phyloP scores from a whole-genome alignment of 2,329 filamentous ascomycete genomes.

The Lachnum nothofagi region DNA sequence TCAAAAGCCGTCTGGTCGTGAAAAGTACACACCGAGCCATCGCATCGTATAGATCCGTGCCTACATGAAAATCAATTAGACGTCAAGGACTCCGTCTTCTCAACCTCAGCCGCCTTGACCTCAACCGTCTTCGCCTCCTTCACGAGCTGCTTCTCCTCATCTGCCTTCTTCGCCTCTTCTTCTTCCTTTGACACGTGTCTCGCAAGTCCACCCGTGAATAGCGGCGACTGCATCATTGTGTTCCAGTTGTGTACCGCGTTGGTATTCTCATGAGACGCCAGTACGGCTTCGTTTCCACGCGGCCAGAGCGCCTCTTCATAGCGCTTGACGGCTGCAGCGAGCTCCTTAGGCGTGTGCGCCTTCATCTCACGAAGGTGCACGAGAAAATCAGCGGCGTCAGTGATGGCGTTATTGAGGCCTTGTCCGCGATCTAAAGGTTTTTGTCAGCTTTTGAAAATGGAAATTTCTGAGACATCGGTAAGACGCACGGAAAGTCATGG shows the following conservation, averaged over 20 bases:
- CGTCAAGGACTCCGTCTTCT: no score
- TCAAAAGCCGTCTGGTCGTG: no score
- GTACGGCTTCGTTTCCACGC: constrained; percentile 41
- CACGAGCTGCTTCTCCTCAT: background rate
- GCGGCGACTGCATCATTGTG: constrained; percentile 30
- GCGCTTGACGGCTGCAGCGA: constrained; percentile 32
- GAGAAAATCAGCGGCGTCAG: constrained; percentile 33
- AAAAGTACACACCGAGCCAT: no score
- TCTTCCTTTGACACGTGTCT: background rate
- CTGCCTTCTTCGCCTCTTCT: background rate
- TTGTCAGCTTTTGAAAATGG: constrained; percentile 10
- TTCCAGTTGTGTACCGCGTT: constrained; percentile 42
- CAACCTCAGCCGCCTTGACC: background rate
- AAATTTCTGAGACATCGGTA: background rate
- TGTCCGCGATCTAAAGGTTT: constrained; percentile 37
- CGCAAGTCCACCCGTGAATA: constrained; percentile 20
- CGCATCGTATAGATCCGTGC: no score
- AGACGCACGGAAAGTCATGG: constrained; percentile 43
- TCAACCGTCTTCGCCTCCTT: background rate
- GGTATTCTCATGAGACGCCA: constrained; percentile 41
- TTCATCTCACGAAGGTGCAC: constrained; percentile 22
- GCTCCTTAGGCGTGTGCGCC: constrained; percentile 21
- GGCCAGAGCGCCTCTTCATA: constrained; percentile 43
- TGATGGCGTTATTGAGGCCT: constrained; percentile 43
- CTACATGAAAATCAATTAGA: no score